Percentiles rank a stretch among this genome's conserved stretches.
These are phyloP conservation scores for Epichloe uncinata DNA, from an alignment of 2,329 filamentous ascomycete species.

Conservation along the genomic window DNA sequence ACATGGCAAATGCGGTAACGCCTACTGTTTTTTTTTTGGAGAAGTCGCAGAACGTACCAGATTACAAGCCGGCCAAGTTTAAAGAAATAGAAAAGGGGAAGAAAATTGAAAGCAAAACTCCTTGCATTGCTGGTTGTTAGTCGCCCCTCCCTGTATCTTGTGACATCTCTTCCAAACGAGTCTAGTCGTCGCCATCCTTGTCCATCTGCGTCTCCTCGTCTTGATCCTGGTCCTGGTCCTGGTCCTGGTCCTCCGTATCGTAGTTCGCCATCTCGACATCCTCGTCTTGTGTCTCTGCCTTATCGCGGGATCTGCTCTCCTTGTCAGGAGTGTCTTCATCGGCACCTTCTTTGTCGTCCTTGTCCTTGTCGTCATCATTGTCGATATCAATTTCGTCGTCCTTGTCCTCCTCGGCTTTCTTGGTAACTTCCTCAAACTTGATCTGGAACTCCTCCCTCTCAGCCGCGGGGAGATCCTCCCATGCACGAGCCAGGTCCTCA, in stretches of 20 bases:
- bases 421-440: conserved; percentile 17
- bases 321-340: conserved; percentile 9
- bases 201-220: too few species aligned
- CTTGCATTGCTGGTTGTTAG: not conserved
- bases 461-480: conserved; percentile 38
- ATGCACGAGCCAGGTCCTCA: conserved; percentile 40
- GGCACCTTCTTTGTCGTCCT: conserved; percentile 6
- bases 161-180: not conserved
- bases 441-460: conserved; percentile 36
- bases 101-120: not conserved
- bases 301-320: conserved; percentile 13
- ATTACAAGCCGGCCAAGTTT: too few species aligned
- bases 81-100: not conserved
- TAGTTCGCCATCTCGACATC: conserved; percentile 36
- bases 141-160: not conserved
- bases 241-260: conserved; percentile 24
- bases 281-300: conserved; percentile 27
- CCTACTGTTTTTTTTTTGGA: too few species aligned
- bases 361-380: not conserved
- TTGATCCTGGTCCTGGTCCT: too few species aligned
- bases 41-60: too few species aligned
- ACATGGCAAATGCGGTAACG: too few species aligned
- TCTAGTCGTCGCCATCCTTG: too few species aligned
- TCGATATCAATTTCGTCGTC: conserved; percentile 13
- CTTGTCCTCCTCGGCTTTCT: conserved; percentile 16